Evolutionary conservation across 495 filamentous ascomycete genomes (phyloP).

Genomic region (Lophium mytilinum): DNA sequence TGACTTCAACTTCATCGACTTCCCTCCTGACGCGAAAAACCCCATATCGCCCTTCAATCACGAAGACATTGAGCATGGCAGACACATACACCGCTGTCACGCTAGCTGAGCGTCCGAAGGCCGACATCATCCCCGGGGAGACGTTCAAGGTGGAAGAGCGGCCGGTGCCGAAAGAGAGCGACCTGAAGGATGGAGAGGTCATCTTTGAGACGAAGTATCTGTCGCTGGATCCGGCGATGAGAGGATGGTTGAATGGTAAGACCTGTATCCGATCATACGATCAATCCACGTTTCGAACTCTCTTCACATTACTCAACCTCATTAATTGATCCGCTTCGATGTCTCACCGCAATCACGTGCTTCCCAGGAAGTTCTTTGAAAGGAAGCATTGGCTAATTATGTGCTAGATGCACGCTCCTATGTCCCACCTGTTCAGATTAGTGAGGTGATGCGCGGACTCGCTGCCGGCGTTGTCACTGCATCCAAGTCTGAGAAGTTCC

Average conservation of each 20-base stretch:
- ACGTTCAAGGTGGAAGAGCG: constrained; percentile 41
- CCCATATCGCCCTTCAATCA: too few relatives aligned
- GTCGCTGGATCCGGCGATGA: constrained; percentile 77
- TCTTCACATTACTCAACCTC: too few relatives aligned
- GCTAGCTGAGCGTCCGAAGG: constrained; percentile 43
- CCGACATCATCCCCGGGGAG: constrained; percentile 39
- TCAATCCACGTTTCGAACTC: too few relatives aligned
- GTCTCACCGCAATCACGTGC: too few relatives aligned
- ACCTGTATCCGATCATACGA: too few relatives aligned
- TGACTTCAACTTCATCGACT: too few relatives aligned
- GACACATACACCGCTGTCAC: constrained; percentile 38
- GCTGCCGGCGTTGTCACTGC: constrained; percentile 45
- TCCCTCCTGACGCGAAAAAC: too few relatives aligned
- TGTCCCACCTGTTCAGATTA: constrained; percentile 56
- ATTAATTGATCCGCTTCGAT: too few relatives aligned
- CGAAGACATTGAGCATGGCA: not conserved
- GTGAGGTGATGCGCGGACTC: constrained; percentile 58
- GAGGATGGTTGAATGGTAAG: constrained; percentile 55
- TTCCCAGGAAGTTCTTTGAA: not conserved
- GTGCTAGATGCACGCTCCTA: constrained; percentile 50
- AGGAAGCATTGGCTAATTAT: not conserved
- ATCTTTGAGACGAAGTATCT: constrained; percentile 62
- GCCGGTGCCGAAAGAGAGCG: constrained; percentile 37
- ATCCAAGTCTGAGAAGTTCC: constrained; percentile 41
- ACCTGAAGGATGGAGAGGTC: constrained; percentile 51